These are phyloP conservation scores for Anthracocystis panici-leucophaei DNA, from an alignment of 1,284 basidiomycete genomes.

Conservation along the genomic window DNA sequence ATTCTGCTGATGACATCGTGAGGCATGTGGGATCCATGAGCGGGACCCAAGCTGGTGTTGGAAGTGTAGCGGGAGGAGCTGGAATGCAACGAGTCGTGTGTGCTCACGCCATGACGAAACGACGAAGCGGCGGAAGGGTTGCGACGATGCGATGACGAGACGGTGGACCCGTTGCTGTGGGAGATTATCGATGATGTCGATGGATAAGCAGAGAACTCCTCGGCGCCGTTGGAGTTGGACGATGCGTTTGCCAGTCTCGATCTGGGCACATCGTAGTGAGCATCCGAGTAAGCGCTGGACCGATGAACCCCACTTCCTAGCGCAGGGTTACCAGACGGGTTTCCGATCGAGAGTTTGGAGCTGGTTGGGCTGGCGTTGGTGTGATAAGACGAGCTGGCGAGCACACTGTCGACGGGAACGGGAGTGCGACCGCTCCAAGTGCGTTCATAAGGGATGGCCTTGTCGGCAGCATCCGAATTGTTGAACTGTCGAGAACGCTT, in stretches of 20 bases:
- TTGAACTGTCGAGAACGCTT: conserved; percentile 56
- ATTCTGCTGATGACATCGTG: conserved; percentile 33
- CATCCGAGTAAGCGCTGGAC: conserved; percentile 40
- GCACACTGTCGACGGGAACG: conserved; percentile 29
- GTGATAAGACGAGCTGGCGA: conserved; percentile 22
- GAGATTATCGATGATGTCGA: conserved; percentile 41
- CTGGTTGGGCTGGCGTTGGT: conserved; percentile 20
- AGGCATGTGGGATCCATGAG: conserved; percentile 15
- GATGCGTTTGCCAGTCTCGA: conserved; percentile 19
- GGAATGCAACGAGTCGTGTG: conserved; percentile 45
- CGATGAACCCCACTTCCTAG: conserved; percentile 43
- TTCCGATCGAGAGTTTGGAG: conserved; percentile 45
- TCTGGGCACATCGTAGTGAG: conserved; percentile 16
- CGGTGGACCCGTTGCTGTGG: conserved; percentile 30
- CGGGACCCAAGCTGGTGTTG: conserved; percentile 19
- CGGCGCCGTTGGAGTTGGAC: conserved; percentile 8
- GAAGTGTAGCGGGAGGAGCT: conserved; percentile 47
- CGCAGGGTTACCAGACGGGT: conserved; percentile 43
- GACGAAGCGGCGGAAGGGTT: conserved; percentile 36
- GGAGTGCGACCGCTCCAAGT: conserved; percentile 46
- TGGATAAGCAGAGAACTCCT: conserved; percentile 26
- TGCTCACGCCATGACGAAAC: conserved; percentile 28
- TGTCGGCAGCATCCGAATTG: conserved; percentile 52
- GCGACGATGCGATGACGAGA: conserved; percentile 45
- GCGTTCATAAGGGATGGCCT: conserved; percentile 56